Evolutionary conservation across 352 stramenopile genomes (phyloP).

Genomic region (Globisporangium ultimum): DNA sequence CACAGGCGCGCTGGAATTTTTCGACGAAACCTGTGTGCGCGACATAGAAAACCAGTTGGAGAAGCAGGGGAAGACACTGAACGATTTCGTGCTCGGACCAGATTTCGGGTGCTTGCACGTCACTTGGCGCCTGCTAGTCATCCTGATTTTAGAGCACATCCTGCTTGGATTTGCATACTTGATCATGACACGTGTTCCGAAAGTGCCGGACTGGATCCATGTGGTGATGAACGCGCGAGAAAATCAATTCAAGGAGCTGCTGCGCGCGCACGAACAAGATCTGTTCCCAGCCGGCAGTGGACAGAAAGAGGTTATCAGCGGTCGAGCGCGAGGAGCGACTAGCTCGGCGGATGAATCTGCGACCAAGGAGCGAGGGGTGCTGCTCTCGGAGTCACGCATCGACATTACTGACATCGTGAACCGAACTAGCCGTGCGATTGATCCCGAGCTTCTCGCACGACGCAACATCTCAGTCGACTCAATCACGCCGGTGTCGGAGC

Average conservation of each 20-base stretch:
- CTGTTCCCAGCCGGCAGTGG: constrained; percentile 27
- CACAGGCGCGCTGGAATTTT: constrained; percentile 68
- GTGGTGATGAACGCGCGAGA: constrained; percentile 53
- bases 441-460: constrained; percentile 13
- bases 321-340: background rate
- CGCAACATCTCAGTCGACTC: constrained; percentile 39
- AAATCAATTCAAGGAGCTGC: constrained; percentile 60
- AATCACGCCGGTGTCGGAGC: constrained; percentile 37
- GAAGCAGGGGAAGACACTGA: constrained; percentile 58
- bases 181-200: constrained; percentile 44
- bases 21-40: constrained; percentile 45
- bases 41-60: constrained; percentile 57
- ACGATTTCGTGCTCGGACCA: constrained; percentile 63
- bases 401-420: constrained; percentile 14
- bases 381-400: constrained; percentile 31
- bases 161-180: constrained; percentile 52
- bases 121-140: constrained; percentile 51
- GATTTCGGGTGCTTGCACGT: constrained; percentile 65
- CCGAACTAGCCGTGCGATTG: constrained; percentile 7
- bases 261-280: constrained; percentile 45
- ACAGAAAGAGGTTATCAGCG: background rate
- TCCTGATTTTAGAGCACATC: constrained; percentile 55
- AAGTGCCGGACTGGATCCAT: constrained; percentile 50
- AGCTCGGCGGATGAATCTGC: constrained; percentile 3
- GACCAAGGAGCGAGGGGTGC: constrained; percentile 11